These are phyloP conservation scores for Verticillium klebahnii DNA, from an alignment of 2,329 filamentous ascomycete species.

Conservation along the genomic window DNA sequence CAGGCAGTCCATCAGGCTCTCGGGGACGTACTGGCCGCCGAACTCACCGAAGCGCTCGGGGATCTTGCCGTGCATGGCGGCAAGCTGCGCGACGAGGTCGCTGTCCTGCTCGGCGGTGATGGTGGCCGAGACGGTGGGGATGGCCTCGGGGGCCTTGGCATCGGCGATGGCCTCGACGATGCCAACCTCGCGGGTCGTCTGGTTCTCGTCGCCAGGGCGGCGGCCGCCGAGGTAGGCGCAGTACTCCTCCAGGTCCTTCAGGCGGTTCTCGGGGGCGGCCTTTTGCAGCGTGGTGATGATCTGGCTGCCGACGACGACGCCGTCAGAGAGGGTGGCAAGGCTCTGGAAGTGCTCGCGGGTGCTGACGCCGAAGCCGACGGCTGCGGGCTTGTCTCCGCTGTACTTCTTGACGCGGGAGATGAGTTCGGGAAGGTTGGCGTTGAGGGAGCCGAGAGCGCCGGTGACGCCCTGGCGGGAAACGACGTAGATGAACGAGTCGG, in stretches of 20 bases:
- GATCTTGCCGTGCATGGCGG: constrained; percentile 74
- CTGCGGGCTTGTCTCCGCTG: constrained; percentile 84
- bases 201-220: constrained; percentile 26
- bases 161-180: constrained; percentile 64
- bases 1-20: constrained; percentile 96
- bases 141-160: constrained; percentile 54
- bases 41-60: constrained; percentile 92
- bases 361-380: constrained; percentile 93
- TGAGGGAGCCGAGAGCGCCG: constrained; percentile 79
- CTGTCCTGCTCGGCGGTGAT: constrained; percentile 50
- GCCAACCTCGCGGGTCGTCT: constrained; percentile 59
- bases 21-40: constrained; percentile 94
- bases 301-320: constrained; percentile 94
- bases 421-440: constrained; percentile 74
- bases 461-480: constrained; percentile 97
- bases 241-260: constrained; percentile 74
- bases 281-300: constrained; percentile 78
- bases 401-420: constrained; percentile 85
- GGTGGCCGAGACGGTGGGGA: constrained; percentile 64
- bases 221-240: constrained; percentile 64
- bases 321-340: constrained; percentile 79
- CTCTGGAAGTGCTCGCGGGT: constrained; percentile 90
- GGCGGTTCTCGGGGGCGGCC: constrained; percentile 58
- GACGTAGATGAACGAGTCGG: constrained; percentile 98
- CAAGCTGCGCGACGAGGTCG: constrained; percentile 75